phyloP scores from a whole-genome alignment of 768 basidiomycete species.

The Termitomyces bulborhizus region DNA sequence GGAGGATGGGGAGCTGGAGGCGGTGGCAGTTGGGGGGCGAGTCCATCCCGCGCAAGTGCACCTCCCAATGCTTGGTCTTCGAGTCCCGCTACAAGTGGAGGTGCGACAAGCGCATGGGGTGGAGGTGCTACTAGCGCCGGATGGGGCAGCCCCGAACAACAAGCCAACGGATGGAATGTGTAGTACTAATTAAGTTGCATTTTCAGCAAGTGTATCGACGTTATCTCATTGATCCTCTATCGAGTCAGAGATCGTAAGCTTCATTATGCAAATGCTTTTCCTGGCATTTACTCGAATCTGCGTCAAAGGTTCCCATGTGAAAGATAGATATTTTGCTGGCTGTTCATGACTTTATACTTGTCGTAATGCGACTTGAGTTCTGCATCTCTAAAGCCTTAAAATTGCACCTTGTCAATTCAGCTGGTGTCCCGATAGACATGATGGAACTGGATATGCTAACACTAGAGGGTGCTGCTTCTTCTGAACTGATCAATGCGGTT shows the following conservation, averaged over 20 bases:
- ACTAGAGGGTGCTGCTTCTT: too few species aligned
- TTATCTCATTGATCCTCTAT: background rate
- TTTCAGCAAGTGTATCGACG: background rate
- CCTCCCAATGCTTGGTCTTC: constrained; percentile 18
- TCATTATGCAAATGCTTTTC: too few species aligned
- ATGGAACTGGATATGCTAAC: too few species aligned
- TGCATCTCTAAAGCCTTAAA: too few species aligned
- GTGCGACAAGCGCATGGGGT: constrained; percentile 28
- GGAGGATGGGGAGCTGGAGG: constrained; percentile 5
- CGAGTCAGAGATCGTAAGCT: too few species aligned
- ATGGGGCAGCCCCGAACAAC: constrained; percentile 44
- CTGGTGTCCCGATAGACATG: too few species aligned
- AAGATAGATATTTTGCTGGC: too few species aligned
- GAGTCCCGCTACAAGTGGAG: constrained; percentile 16
- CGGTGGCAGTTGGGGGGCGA: constrained; percentile 18
- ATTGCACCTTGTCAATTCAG: too few species aligned
- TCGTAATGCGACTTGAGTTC: too few species aligned
- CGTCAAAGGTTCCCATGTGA: too few species aligned
- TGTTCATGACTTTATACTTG: too few species aligned
- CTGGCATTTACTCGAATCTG: too few species aligned
- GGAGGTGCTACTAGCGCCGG: constrained; percentile 30
- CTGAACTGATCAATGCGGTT: background rate
- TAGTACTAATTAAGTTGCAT: constrained; percentile 12
- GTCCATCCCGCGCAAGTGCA: constrained; percentile 22
- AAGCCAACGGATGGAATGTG: constrained; percentile 51